phyloP scores from a whole-genome alignment of 179 eudicot genomes.

The Monotropa hypopitys region DNA sequence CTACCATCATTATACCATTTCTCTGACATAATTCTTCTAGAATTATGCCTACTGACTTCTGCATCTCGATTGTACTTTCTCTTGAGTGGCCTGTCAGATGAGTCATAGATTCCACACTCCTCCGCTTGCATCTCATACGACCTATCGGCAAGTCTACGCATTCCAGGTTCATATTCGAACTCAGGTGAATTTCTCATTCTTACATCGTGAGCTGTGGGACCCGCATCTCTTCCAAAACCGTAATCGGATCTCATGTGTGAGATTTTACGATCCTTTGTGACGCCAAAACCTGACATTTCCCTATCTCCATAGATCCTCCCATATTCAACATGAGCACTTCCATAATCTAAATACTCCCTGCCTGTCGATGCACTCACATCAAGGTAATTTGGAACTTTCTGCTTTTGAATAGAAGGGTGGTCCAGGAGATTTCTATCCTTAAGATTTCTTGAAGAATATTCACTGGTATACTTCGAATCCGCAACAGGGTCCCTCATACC shows the following conservation, averaged over 20 bases:
- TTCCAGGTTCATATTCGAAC: conserved; percentile 14
- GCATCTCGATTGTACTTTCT: conserved; percentile 22
- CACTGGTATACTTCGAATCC: conserved; percentile 15
- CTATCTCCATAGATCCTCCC: conserved; percentile 17
- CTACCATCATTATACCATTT: conserved; percentile 15
- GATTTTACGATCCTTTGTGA: conserved; percentile 17
- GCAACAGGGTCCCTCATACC: conserved; percentile 12
- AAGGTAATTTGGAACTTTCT: conserved; percentile 12
- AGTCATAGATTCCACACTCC: conserved; percentile 14
- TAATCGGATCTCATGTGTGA: conserved; percentile 13
- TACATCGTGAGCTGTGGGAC: conserved; percentile 18
- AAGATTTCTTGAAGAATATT: conserved; percentile 17
- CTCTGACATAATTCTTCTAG: conserved; percentile 12
- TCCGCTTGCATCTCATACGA: conserved; percentile 12
- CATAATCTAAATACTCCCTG: conserved; percentile 19
- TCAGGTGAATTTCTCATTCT: conserved; percentile 19
- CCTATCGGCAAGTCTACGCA: conserved; percentile 10
- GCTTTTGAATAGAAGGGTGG: conserved; percentile 14
- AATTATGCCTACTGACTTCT: conserved; percentile 15
- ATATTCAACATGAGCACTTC: conserved; percentile 15
- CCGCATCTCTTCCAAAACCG: conserved; percentile 25
- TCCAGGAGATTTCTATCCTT: conserved; percentile 18
- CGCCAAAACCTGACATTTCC: conserved; percentile 15
- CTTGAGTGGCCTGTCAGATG: conserved; percentile 14
- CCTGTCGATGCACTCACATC: conserved; percentile 14